Conservation (phyloP, 768 basidiomycete genomes). For the Suillus tomentosus region DNA sequence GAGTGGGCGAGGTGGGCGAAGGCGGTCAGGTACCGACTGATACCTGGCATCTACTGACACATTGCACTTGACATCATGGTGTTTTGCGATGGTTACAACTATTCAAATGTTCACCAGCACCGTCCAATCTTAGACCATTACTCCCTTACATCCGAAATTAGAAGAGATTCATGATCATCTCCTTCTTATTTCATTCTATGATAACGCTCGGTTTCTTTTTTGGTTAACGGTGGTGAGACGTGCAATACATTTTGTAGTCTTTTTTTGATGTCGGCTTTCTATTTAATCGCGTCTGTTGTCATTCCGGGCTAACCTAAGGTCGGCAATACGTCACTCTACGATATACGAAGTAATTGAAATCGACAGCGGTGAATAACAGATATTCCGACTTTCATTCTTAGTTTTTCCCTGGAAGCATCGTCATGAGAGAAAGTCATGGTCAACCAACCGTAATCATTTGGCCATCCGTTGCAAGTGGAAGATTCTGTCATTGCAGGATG, state of each 20-base stretch:
- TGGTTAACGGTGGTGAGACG: neutral
- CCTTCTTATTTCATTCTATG: neutral
- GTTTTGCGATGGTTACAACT: neutral
- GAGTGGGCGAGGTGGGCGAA: constrained; percentile 24
- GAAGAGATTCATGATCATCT: neutral
- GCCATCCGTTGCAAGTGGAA: no score
- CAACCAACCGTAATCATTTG: no score
- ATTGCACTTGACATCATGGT: neutral
- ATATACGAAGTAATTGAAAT: no score
- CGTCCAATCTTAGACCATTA: neutral
- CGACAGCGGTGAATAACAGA: no score
- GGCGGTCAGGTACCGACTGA: constrained; percentile 30
- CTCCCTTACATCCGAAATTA: neutral
- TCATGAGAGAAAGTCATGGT: no score
- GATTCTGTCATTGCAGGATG: no score
- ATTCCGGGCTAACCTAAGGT: no score
- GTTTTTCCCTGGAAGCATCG: no score
- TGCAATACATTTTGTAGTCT: neutral
- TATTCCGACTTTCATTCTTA: no score
- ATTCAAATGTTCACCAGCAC: neutral
- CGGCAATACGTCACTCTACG: no score
- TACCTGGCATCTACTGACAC: constrained; percentile 35
- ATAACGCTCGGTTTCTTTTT: neutral
- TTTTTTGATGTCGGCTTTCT: no score
- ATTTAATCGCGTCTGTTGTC: no score